Conservation (phyloP, 805 yeast species). For the Zygotorulaspora chibaensis region DNA sequence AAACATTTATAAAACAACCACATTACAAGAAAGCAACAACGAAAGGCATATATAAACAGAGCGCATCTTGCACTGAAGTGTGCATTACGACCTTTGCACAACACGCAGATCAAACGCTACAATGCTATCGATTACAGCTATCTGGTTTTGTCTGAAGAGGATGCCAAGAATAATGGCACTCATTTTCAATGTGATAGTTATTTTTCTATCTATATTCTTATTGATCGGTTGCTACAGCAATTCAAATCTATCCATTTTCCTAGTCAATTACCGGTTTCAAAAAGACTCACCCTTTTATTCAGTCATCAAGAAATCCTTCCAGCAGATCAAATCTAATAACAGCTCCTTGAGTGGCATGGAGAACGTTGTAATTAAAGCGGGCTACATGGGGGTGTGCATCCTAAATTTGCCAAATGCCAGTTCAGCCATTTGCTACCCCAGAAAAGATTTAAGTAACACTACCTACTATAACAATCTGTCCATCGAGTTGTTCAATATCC, state of each 20-base stretch:
- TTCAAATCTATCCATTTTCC: conserved; percentile 45
- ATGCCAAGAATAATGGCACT: conserved; percentile 43
- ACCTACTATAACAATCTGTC: conserved; percentile 27
- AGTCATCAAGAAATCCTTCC: conserved; percentile 39
- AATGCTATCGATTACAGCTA: conserved; percentile 10
- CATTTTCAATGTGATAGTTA: conserved; percentile 43
- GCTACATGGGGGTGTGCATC: conserved; percentile 56
- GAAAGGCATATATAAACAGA: neutral
- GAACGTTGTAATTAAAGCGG: conserved; percentile 45
- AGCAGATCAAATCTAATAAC: conserved; percentile 27
- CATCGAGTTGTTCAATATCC: conserved; percentile 23
- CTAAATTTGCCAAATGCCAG: conserved; percentile 30
- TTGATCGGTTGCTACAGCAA: conserved; percentile 51
- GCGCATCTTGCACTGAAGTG: neutral
- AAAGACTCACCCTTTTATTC: conserved; percentile 41
- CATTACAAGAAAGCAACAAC: neutral
- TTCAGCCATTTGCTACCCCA: conserved; percentile 25
- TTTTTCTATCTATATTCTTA: conserved; percentile 50
- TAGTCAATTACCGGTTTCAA: conserved; percentile 49
- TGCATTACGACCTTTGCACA: too few relatives aligned
- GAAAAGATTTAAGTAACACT: conserved; percentile 22
- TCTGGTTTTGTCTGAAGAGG: conserved; percentile 34
- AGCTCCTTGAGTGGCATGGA: conserved; percentile 29
- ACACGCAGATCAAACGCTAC: neutral
- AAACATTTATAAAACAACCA: neutral